Evolutionary conservation across 805 yeast species (phyloP).

Genomic region (Lipomyces starkeyi): DNA sequence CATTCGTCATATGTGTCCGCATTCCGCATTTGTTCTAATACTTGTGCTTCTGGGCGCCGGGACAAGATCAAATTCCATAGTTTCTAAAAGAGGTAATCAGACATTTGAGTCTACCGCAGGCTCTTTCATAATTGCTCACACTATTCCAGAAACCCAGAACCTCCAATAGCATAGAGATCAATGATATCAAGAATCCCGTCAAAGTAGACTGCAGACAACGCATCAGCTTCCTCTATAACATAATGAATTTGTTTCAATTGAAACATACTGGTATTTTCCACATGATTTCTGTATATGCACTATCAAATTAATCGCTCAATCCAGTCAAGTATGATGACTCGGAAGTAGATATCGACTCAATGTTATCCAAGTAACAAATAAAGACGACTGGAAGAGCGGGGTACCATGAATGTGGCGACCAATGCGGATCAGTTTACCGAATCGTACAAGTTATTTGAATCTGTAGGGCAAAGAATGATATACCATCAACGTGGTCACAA

Average conservation of each 20-base stretch:
- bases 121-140: not conserved
- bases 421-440: not conserved
- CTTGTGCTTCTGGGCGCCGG: constrained; percentile 53
- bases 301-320: not conserved
- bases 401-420: not conserved
- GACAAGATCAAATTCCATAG: constrained; percentile 41
- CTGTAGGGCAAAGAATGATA: not conserved
- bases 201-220: not conserved
- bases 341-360: not conserved
- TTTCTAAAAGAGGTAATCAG: constrained; percentile 4
- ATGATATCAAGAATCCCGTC: constrained; percentile 9
- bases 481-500: not conserved
- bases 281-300: not conserved
- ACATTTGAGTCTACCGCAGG: constrained; percentile 1
- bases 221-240: not conserved
- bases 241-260: not conserved
- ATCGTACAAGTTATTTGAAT: not conserved
- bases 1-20: constrained; percentile 73
- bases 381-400: not conserved
- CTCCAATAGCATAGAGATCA: constrained; percentile 12
- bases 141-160: constrained; percentile 23
- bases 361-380: not conserved
- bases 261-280: constrained; percentile 2
- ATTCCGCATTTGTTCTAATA: constrained; percentile 54
- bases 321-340: not conserved